Evolutionary conservation across 2,329 filamentous ascomycete species (phyloP).

Genomic region (Arthrobotrys sinensis): DNA sequence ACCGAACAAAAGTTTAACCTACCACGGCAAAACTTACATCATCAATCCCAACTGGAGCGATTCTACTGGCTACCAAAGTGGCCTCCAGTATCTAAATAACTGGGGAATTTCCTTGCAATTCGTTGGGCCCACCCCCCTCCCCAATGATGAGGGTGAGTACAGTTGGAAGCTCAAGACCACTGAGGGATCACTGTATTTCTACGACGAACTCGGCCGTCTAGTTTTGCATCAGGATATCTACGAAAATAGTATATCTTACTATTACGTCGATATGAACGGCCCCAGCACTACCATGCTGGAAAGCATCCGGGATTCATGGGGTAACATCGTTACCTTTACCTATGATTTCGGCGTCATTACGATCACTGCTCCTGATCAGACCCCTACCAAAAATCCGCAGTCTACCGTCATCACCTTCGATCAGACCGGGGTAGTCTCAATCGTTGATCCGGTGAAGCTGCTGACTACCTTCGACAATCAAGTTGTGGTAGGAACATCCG

Average conservation of each 20-base stretch:
- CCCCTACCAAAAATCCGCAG: background rate
- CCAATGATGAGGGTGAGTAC: background rate
- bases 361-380: background rate
- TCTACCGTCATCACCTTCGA: background rate
- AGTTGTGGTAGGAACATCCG: background rate
- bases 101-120: background rate
- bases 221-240: background rate
- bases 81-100: constrained; percentile 16
- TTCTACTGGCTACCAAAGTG: background rate
- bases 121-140: background rate
- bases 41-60: constrained; percentile 7
- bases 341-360: background rate
- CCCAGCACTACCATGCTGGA: background rate
- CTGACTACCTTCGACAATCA: background rate
- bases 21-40: constrained; percentile 2
- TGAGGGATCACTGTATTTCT: constrained; percentile 2
- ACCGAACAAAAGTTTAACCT: background rate
- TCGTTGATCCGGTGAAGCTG: background rate
- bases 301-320: background rate
- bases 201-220: background rate
- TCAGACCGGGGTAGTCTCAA: background rate
- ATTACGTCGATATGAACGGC: background rate
- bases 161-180: background rate
- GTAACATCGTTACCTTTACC: background rate
- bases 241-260: background rate